phyloP scores from a whole-genome alignment of 2,329 filamentous ascomycete species.

The Cytospora piceicola region DNA sequence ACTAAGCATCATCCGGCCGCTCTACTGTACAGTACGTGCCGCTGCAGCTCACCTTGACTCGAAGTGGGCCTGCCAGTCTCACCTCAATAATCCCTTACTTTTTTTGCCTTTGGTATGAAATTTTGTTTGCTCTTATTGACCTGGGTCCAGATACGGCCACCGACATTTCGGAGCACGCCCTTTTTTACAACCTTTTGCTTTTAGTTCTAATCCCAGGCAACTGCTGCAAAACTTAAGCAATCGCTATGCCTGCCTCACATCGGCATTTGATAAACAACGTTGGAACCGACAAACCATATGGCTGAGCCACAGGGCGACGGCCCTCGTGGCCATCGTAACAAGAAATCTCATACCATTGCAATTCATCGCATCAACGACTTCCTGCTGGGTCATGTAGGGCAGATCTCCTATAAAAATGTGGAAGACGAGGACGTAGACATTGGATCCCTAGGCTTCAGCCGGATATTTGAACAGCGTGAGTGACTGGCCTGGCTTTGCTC shows the following conservation, averaged over 20 bases:
- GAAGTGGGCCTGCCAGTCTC: conserved; percentile 17
- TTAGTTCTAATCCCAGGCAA: background rate
- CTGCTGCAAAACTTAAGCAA: background rate
- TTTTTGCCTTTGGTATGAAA: conserved; percentile 12
- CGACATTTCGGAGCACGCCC: conserved; percentile 3
- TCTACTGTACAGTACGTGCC: too few relatives aligned
- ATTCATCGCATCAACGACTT: conserved; percentile 50
- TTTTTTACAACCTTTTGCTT: background rate
- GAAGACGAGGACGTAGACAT: conserved; percentile 40
- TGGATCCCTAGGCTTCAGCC: conserved; percentile 44
- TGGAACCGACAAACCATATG: conserved; percentile 33
- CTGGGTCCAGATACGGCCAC: background rate
- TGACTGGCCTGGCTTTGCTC: conserved; percentile 13
- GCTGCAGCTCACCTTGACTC: conserved; percentile 12
- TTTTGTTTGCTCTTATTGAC: conserved; percentile 13
- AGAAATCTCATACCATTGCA: conserved; percentile 25
- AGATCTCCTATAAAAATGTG: conserved; percentile 47
- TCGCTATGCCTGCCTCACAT: conserved; percentile 26
- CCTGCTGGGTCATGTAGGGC: conserved; percentile 57
- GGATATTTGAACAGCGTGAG: conserved; percentile 37
- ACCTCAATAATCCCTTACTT: background rate
- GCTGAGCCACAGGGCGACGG: conserved; percentile 31
- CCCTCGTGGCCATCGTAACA: conserved; percentile 16
- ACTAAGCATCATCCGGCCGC: background rate
- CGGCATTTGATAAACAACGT: conserved; percentile 9